Evolutionary conservation across 768 basidiomycete genomes (phyloP), one percentile per base, ranked within the genome.

Genomic region (Trametes meyenii): DNA sequence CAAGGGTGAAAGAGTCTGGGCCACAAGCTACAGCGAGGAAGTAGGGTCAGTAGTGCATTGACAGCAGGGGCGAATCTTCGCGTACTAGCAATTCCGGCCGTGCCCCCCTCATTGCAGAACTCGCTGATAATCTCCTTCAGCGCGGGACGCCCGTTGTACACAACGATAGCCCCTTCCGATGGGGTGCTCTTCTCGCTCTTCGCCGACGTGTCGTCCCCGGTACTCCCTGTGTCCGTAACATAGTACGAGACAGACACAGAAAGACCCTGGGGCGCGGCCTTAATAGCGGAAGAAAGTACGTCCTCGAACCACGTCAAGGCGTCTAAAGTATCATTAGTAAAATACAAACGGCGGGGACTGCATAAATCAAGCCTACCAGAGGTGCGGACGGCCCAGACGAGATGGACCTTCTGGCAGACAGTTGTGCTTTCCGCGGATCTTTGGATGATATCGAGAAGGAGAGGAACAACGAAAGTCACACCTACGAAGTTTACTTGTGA

Each of bases 21-120:
- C 76, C 71, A 62, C 75, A 74, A 23, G 70, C 71, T 74, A 62
- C 14, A 46, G 48, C 24, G 54, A 55, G 33, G 42, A n/a, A 1
- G 52, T 60, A 52, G 44, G 64, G 40, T 35, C 33, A n/a, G 23
- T 36, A 4, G 42, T 42, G n/a, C 29, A 11, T 16, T 53, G 12
- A 40, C 14, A 10, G 45, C 49, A 10, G 35, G 2, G 0, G 17
- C 4, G 3, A 19, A 24, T 44, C 8, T n/a, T 11, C 51, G 55
- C 69, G 24, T 36, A 75, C 74, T 66, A 51, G 71, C 67, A 44
- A 75, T 64, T 26, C 71, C 70, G 50, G 75, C 61, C 42, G 57
- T 35, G 21, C 49, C 58, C 26, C 19, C 29, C n/a, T 44, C 58
- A 29, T 42, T 21, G 35, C 58, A 44, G 42, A 59, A 44, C n/a